Evolutionary conservation across 768 basidiomycete genomes (phyloP), one percentile per base, ranked within the genome.

Genomic region (Pleurotus djamor): DNA sequence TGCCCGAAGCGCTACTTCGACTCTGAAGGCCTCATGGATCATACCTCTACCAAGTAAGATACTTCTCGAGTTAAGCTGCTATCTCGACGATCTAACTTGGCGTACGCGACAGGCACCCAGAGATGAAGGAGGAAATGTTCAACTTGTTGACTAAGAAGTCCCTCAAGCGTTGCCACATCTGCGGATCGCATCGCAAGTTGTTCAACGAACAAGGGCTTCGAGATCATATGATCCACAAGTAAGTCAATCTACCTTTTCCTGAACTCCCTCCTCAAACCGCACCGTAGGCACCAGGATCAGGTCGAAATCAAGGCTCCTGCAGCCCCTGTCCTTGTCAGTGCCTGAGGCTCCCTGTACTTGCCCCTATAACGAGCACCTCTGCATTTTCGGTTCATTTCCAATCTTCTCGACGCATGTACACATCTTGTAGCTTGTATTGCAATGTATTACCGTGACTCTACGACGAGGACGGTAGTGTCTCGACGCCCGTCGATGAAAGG

Each of bases 1-100:
- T 56, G 54, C 33, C 54, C 54, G 32, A 44, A 44, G 13, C 41
- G 54, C 0, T 56, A 43, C 41, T 56, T 56, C 41, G 54, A 56
- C 21, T 56, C 54, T 16, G 54, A 56, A 21, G 54, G 54, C 16
- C 54, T 56, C 16, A 41, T 56, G 16, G 54, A 56, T n/a, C 54
- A 56, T 21, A 56, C 54, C n/a, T 12, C 41, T 17, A 43, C 12
- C 8, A 56, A 56, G 54, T 56, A 28, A 9, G 37, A 16, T 0
- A 7, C 34, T 8, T 8, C 8, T 13, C n/a, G 34, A 12, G 37
- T 38, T 35, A 16, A 5, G 2, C 37, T 5, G 10, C 21, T 34
- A 35, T 32, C 17, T 13, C 37, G 51, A n/a, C n/a, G 3, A 56
- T 28, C 21, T 28, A n/a, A 12, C 12, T 2, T 37, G 41, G 21